phyloP scores from a whole-genome alignment of 164 flowering plant genomes.

The Akebia trifoliata region DNA sequence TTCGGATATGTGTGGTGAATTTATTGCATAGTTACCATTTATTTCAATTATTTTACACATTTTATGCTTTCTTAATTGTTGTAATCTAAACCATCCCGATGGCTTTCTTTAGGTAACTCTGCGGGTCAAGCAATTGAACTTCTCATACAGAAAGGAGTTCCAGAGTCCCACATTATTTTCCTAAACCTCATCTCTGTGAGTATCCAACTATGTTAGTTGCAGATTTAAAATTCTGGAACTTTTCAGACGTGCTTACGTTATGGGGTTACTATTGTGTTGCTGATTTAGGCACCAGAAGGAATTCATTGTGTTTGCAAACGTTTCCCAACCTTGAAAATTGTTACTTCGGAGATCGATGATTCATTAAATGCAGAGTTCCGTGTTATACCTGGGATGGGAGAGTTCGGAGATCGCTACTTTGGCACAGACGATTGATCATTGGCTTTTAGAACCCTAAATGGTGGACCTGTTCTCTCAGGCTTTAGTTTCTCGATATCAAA shows the following conservation, averaged over 20 bases:
- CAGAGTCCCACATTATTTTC: slow-evolving; percentile 81
- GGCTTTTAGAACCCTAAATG: too few relatives aligned
- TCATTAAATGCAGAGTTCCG: slow-evolving; percentile 76
- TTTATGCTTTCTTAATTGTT: too few relatives aligned
- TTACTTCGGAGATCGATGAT: slow-evolving; percentile 85
- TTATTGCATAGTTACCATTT: too few relatives aligned
- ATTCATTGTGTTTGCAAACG: slow-evolving; percentile 87
- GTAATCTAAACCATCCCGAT: too few relatives aligned
- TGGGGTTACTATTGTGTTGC: neutral
- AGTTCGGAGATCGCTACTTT: slow-evolving; percentile 95
- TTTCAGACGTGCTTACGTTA: neutral
- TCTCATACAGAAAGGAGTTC: slow-evolving; percentile 89
- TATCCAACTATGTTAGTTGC: neutral
- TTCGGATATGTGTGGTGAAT: too few relatives aligned
- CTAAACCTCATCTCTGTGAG: slow-evolving; percentile 90
- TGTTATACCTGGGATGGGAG: slow-evolving; percentile 95
- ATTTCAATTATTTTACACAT: too few relatives aligned
- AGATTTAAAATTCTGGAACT: neutral
- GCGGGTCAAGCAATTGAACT: slow-evolving; percentile 90
- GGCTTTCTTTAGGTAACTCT: slow-evolving; percentile 61
- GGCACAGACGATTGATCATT: slow-evolving; percentile 77
- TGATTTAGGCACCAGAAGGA: slow-evolving; percentile 83
- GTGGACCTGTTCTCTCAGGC: too few relatives aligned
- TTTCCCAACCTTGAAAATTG: slow-evolving; percentile 77
- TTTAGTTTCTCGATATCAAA: too few relatives aligned